Evolutionary conservation across 2,329 filamentous ascomycete genomes (phyloP), one percentile per base, ranked within the genome.

Genomic region (Venturia asperata): DNA sequence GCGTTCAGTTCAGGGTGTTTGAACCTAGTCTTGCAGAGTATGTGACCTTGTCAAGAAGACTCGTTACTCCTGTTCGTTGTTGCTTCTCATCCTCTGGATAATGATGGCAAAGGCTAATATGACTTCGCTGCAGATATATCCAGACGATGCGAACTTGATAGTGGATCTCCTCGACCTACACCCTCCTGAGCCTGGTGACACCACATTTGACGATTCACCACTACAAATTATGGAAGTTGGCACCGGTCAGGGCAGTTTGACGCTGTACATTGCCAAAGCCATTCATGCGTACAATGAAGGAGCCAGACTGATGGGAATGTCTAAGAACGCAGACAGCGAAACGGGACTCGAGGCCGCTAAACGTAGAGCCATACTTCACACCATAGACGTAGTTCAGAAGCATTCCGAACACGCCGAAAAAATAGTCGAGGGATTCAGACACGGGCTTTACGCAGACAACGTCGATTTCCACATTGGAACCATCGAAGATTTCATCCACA

Each of bases 221-320:
- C 83, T 92, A 15, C 88, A 93, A 72, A 89, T 94, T 56, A 86
- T 94, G 63, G 91, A 94, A 75, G 90, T 90, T 60, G 90, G 91
- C 19, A 94, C 90, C 3, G 91, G 90, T n/a, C 89, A 92, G 79
- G 91, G 90, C 66, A 87, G 87, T 42, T 76, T 94, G 66, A 93
- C 90, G 0, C 76, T 94, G 5, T 85, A 92, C 71, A 80, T 94
- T 27, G 86, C 89, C 39, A 83, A 89, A 63, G 89, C 89, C 2
- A 84, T 94, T 58, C 88, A 92, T 72, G 89, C 84, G 56, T 88
- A 85, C 21, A 92, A 92, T 71, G 52, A 37, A 34, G 77, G 83
- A 1, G 75, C 79, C 3, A 76, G 82, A 6, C 13, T 30, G n/a
- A 62, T 45, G 24, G n/a, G 61, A 34, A 34, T 34, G 30, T 34